Base-by-base conservation (phyloP, 2,329 filamentous ascomycete species). In the Pseudogymnoascus verrucosus region DNA sequence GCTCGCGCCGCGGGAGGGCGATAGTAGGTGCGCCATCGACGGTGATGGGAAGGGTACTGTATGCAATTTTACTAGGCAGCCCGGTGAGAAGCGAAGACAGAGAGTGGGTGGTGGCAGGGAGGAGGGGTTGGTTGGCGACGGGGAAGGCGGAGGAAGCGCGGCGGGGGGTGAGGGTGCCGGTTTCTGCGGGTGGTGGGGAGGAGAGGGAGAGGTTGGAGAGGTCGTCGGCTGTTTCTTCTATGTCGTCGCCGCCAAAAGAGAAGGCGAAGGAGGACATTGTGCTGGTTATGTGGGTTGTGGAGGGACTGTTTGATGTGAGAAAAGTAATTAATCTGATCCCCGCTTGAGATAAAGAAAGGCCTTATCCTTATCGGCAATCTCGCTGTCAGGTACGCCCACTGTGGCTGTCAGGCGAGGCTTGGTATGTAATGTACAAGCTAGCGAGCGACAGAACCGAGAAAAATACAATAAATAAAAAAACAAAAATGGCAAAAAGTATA, bases 31-130 rank as follows among this genome's bases (percentile, higher is more conserved):
- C 81, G 66, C 84, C 79, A 47, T 88, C 86, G 4, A 88, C 81
- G 19, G 80, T 78, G 61, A 91, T 81, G 6, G 78, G 75, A 16
- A 92, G 75, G 11, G 80, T 80, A 69, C 82, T 80, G 75, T 88
- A 93, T 16, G 88, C 86, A 63, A 95, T 82, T 74, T 90, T 90
- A 63, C 88, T 89, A 0, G 90, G 90, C 54, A 93, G 79, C 63
- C 75, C 75, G 2, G 78, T 74, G n/a, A 88, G 75, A 72, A 88
- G 79, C 3, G 76, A 70, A 16, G 74, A 70, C 34, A 87, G 69
- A 63, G 77, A 74, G 72, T 88, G 85, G 60, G 73, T 73, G n/a
- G 75, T 76, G 7, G 85, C 78, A 8, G 80, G 79, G 3, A 88
- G 79, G 62, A 85, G 79, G 63, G 84, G 80, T 67, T 86, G 85